Conservation (phyloP, 1,284 basidiomycete genomes). For the Golubevia sp. region DNA sequence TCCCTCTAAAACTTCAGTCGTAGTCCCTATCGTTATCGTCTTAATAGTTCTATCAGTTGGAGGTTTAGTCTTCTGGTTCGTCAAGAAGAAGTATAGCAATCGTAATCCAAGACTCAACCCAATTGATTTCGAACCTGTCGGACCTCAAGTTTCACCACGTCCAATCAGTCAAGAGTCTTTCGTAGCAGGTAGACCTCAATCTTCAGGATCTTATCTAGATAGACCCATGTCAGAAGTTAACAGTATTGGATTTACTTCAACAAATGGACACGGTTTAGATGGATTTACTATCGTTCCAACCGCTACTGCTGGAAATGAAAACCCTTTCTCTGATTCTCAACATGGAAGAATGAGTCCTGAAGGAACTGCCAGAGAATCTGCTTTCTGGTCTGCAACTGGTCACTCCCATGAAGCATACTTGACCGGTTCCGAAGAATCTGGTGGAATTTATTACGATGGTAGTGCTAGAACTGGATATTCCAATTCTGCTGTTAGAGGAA, state of each 20-base stretch:
- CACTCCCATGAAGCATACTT: too few relatives aligned
- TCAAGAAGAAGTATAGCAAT: slow-evolving; percentile 9
- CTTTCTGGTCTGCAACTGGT: too few relatives aligned
- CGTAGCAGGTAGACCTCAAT: slow-evolving; percentile 6
- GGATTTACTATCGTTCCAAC: too few relatives aligned
- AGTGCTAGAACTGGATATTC: slow-evolving; percentile 19
- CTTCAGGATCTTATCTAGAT: too few relatives aligned
- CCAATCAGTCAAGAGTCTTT: slow-evolving; percentile 22
- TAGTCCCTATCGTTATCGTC: slow-evolving; percentile 30
- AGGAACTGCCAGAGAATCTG: too few relatives aligned
- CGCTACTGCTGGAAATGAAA: too few relatives aligned
- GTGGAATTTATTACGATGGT: slow-evolving; percentile 34
- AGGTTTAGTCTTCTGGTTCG: slow-evolving; percentile 17
- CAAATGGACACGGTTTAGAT: too few relatives aligned
- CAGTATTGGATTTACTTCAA: too few relatives aligned
- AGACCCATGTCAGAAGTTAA: too few relatives aligned
- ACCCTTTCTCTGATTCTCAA: too few relatives aligned
- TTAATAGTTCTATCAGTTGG: slow-evolving; percentile 17
- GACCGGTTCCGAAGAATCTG: slow-evolving; percentile 14
- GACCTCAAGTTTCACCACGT: slow-evolving; percentile 12
- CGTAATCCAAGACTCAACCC: slow-evolving; percentile 15
- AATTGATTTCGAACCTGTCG: slow-evolving; percentile 13
- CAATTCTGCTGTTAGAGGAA: slow-evolving; percentile 20
- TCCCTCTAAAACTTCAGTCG: slow-evolving; percentile 11
- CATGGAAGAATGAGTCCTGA: slow-evolving; percentile 6